Base-by-base conservation (phyloP, 352 stramenopile species). In the Pythium sukuiense region DNA sequence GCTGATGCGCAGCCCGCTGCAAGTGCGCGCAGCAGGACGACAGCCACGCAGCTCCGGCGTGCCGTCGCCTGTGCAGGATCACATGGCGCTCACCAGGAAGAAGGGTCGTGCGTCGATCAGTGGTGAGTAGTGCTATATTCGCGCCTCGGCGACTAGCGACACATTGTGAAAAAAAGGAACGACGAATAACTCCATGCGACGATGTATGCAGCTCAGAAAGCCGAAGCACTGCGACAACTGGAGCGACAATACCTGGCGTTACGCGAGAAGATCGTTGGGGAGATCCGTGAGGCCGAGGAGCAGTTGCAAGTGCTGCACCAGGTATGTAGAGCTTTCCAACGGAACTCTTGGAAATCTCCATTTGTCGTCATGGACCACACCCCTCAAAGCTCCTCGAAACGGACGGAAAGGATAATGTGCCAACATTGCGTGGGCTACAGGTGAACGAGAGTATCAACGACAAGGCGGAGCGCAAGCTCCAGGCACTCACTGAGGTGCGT, bases 361-460 rank as follows among this genome's bases (percentile, higher is more conserved):
- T 13, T 6, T 27, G n/a, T 20, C 3, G 3, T 43, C n/a, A 3
- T 27, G 4, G 16, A 45, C n/a, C 16, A 41, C 24, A 13, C 13
- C 20, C 11, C 11, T 20, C 33, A 41, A 35, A 61, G 57, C 33
- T 18, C 33, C 30, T 24, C 14, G 35, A 59, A 62, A 57, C 56
- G 57, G n/a, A 56, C 20, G n/a, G 1, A 16, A 20, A 33, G 11
- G n/a, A 30, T 7, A 12, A 49, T 14, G 18, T 54, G 41, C 41
- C 5, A 26, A 48, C 16, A 24, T 48, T 48, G 41, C 41, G 18
- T 20, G 8, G 35, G 43, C 29, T 54, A 0, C 56, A 77, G 67
- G 64, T 62, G 33, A 67, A 75, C 41, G 39, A 77, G 6, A 74
- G 48, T 45, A 74, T 77, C 50, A 70, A 70, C 32, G 62, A 69